Percentiles rank a stretch among this genome's conserved stretches.
phyloP scores from a whole-genome alignment of 371 early-diverging fungal species.

The Rhizopus arrhizus region DNA sequence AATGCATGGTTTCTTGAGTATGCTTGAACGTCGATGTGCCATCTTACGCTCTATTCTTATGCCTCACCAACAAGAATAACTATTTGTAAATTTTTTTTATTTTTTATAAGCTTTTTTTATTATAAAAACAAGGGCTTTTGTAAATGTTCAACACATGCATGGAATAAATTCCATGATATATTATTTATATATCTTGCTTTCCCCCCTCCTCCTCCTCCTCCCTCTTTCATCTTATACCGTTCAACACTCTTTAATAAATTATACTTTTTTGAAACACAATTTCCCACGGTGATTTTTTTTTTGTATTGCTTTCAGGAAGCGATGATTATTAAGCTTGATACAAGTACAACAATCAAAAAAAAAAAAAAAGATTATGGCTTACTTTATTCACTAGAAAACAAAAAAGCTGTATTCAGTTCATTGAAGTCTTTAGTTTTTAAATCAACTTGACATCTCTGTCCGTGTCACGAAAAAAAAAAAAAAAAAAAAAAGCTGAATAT shows the following conservation, averaged over 20 bases:
- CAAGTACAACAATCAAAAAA: too few species aligned
- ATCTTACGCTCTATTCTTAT: conserved; percentile 38
- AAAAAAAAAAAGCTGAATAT: too few species aligned
- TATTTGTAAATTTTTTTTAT: neutral
- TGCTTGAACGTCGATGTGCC: conserved; percentile 53
- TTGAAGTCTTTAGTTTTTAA: too few species aligned
- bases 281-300: neutral
- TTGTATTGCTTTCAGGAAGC: too few species aligned
- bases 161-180: conserved; percentile 9
- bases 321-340: too few species aligned
- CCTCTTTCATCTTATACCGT: conserved; percentile 19
- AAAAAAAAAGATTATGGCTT: too few species aligned
- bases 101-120: conserved; percentile 8
- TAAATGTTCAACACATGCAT: conserved; percentile 40
- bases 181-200: conserved; percentile 12
- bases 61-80: conserved; percentile 22
- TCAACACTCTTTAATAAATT: conserved; percentile 18
- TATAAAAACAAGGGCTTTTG: conserved; percentile 11
- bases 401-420: too few species aligned
- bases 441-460: too few species aligned
- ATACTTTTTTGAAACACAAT: too few species aligned
- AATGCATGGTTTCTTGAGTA: conserved; percentile 56
- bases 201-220: too few species aligned
- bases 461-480: too few species aligned
- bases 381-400: too few species aligned